Percentiles rank a stretch among this genome's conserved stretches.
Conservation (phyloP, 768 basidiomycete species). For the Russula vinacea region DNA sequence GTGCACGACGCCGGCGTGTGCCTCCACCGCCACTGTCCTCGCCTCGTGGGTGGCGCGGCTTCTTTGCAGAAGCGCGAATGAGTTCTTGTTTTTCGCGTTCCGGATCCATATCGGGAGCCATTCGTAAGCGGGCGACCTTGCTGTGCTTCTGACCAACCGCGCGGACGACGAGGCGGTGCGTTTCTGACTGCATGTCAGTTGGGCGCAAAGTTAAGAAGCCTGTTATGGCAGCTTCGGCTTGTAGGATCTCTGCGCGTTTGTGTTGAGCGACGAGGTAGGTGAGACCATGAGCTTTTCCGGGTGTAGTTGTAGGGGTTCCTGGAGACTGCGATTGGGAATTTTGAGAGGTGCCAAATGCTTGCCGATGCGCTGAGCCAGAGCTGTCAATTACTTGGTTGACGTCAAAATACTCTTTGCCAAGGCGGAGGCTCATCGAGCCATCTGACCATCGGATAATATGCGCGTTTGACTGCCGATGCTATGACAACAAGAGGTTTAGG, state of each 20-base stretch:
- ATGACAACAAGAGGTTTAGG: constrained; percentile 9
- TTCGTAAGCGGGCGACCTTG: constrained; percentile 72
- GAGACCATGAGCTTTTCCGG: constrained; percentile 62
- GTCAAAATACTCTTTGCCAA: constrained; percentile 94
- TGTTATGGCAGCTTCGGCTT: constrained; percentile 78
- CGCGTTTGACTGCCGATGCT: constrained; percentile 87
- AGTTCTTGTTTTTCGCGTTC: constrained; percentile 71
- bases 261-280: constrained; percentile 90
- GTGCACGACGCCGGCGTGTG: constrained; percentile 43
- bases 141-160: constrained; percentile 83
- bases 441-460: constrained; percentile 95
- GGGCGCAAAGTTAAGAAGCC: constrained; percentile 83
- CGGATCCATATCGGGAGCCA: constrained; percentile 77
- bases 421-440: constrained; percentile 81
- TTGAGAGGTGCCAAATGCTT: constrained; percentile 50
- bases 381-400: constrained; percentile 76
- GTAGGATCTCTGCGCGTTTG: constrained; percentile 80
- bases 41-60: constrained; percentile 56
- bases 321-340: constrained; percentile 38
- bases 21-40: constrained; percentile 47
- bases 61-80: constrained; percentile 60
- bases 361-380: constrained; percentile 62
- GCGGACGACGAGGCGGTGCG: constrained; percentile 83
- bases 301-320: constrained; percentile 21
- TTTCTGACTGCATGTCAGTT: constrained; percentile 86